phyloP scores from a whole-genome alignment of 2,329 filamentous ascomycete genomes.

The Fusarium clavum region DNA sequence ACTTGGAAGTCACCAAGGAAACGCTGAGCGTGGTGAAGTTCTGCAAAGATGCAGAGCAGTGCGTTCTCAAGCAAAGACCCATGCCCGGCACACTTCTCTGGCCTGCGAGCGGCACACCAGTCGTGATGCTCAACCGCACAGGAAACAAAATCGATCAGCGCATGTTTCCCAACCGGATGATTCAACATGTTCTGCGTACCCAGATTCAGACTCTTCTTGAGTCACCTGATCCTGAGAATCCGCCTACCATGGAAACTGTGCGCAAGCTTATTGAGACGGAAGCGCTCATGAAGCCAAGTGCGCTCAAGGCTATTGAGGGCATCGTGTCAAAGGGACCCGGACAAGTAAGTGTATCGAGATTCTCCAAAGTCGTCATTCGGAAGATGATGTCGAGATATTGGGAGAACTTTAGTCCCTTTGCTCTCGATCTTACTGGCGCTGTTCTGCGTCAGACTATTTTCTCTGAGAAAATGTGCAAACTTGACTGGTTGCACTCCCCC shows the following conservation, averaged over 20 bases:
- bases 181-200: conserved; percentile 59
- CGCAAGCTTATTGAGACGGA: conserved; percentile 60
- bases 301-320: conserved; percentile 31
- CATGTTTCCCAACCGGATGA: conserved; percentile 69
- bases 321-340: conserved; percentile 1
- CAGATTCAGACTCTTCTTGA: conserved; percentile 56
- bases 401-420: conserved; percentile 73
- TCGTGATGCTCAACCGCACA: neutral
- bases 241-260: conserved; percentile 63
- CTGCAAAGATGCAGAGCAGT: conserved; percentile 63
- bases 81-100: conserved; percentile 77
- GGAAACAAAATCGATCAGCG: conserved; percentile 42
- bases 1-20: conserved; percentile 63
- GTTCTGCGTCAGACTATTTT: conserved; percentile 75
- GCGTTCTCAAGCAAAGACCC: conserved; percentile 57
- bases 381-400: conserved; percentile 79
- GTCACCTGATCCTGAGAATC: conserved; percentile 25
- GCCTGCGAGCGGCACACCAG: conserved; percentile 62
- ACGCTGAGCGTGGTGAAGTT: conserved; percentile 69
- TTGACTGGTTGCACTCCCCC: conserved; percentile 84
- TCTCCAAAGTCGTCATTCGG: conserved; percentile 61
- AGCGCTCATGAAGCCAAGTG: conserved; percentile 52
- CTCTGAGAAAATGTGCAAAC: conserved; percentile 77
- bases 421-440: conserved; percentile 72
- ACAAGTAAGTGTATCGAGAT: neutral